Evolutionary conservation across 148 eudicot genomes (phyloP).

Genomic region (Rhododendron mucronatum): DNA sequence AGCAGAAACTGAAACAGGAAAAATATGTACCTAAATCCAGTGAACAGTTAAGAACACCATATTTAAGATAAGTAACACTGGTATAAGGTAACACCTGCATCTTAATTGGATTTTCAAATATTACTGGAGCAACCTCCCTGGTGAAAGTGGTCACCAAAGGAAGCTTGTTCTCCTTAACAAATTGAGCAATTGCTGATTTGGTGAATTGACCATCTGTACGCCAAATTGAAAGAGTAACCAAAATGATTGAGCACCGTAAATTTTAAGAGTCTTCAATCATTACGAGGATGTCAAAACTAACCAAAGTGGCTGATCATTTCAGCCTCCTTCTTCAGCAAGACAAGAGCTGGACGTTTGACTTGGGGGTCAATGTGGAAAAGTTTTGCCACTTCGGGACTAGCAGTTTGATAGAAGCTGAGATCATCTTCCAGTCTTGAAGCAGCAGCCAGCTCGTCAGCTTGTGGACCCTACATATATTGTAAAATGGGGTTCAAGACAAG

Average conservation of each 20-base stretch:
- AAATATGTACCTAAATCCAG: background rate
- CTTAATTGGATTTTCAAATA: conserved; percentile 81
- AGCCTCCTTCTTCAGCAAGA: conserved; percentile 76
- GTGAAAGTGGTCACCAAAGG: conserved; percentile 78
- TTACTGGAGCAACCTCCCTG: conserved; percentile 60
- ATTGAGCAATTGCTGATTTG: conserved; percentile 66
- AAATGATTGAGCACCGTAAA: background rate
- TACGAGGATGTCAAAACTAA: conserved; percentile 4
- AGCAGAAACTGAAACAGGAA: conserved; percentile 59
- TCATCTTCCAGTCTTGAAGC: conserved; percentile 83
- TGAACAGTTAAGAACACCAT: background rate
- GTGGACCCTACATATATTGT: conserved; percentile 51
- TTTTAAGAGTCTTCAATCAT: conserved; percentile 12
- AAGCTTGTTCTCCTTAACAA: conserved; percentile 78
- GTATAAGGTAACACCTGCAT: conserved; percentile 52
- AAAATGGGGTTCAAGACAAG: background rate
- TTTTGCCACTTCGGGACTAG: conserved; percentile 70
- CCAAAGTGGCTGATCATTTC: conserved; percentile 80
- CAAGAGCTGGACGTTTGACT: conserved; percentile 74
- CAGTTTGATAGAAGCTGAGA: conserved; percentile 84
- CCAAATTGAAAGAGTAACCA: conserved; percentile 7
- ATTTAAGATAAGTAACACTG: background rate
- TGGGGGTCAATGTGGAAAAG: conserved; percentile 64
- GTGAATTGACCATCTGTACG: conserved; percentile 58
- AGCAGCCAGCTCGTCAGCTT: conserved; percentile 77